Conservation (phyloP, 1,139 yeast genomes). For the Sugiyamaella paludigena region DNA sequence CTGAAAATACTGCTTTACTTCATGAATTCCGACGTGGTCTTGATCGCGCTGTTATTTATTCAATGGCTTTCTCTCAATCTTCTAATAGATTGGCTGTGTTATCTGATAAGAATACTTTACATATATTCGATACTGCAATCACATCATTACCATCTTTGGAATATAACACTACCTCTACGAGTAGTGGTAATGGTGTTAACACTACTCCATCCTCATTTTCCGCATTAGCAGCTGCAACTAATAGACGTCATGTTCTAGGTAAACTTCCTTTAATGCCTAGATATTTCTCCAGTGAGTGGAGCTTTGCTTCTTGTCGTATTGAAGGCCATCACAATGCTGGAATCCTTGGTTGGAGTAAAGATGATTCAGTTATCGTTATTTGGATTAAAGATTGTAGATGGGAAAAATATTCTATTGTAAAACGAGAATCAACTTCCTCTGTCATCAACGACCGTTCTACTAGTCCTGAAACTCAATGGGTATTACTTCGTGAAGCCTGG, state of each 20-base stretch:
- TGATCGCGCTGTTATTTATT: conserved; percentile 75
- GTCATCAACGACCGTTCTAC: conserved; percentile 16
- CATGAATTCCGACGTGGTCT: conserved; percentile 87
- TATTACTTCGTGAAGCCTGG: conserved; percentile 75
- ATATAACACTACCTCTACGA: conserved; percentile 1
- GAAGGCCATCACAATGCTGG: conserved; percentile 29
- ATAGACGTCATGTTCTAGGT: conserved; percentile 67
- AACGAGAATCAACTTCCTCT: conserved; percentile 37
- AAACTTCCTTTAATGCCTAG: conserved; percentile 68
- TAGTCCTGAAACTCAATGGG: conserved; percentile 46
- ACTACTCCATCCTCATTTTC: conserved; percentile 9
- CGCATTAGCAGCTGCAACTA: conserved; percentile 20
- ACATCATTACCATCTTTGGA: conserved; percentile 32
- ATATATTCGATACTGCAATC: conserved; percentile 57
- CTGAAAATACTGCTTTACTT: conserved; percentile 66
- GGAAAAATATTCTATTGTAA: conserved; percentile 79
- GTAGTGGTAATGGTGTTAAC: neutral
- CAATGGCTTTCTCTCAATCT: conserved; percentile 79
- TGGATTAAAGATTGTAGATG: conserved; percentile 71
- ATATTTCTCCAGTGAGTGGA: conserved; percentile 86
- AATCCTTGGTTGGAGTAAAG: conserved; percentile 75
- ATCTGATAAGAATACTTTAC: conserved; percentile 86
- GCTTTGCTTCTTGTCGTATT: conserved; percentile 76
- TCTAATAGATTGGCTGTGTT: conserved; percentile 77
- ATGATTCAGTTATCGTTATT: conserved; percentile 60